phyloP scores from a whole-genome alignment of 176 grass and related monocot species.

The Avena insularis region DNA sequence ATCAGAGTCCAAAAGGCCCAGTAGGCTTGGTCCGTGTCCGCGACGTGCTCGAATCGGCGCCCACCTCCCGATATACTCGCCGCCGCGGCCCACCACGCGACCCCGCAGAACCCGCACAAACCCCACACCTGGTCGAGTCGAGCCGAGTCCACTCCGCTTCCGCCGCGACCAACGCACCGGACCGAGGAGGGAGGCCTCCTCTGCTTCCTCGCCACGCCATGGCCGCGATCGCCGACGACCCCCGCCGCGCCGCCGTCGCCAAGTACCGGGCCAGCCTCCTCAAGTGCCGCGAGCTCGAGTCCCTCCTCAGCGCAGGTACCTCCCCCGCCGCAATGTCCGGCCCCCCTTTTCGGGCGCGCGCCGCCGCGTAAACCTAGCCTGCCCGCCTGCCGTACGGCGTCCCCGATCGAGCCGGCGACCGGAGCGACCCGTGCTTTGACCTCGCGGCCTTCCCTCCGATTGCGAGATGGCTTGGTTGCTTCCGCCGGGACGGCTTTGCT shows the following conservation, averaged over 20 bases:
- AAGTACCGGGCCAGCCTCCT: constrained; percentile 7
- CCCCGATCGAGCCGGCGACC: not conserved
- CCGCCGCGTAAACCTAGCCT: constrained; percentile 1
- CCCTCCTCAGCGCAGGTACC: not conserved
- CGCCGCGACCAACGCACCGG: not conserved
- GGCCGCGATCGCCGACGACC: not conserved
- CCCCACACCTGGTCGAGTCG: not conserved
- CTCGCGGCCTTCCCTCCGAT: no score
- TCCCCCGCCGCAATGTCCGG: not conserved
- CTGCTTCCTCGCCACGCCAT: not conserved
- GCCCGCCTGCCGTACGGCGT: not conserved
- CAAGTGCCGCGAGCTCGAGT: not conserved
- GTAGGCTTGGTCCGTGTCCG: no score
- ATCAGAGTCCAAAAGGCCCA: no score
- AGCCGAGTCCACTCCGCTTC: constrained; percentile 6
- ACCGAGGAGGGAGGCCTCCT: not conserved
- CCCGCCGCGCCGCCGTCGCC: not conserved
- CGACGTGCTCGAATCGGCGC: no score
- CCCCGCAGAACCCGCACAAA: not conserved
- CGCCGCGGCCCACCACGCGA: not conserved
- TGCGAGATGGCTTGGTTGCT: no score
- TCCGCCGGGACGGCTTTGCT: not conserved
- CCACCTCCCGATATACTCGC: no score
- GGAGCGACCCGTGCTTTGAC: not conserved
- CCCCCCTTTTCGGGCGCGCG: no score